Base-by-base conservation (phyloP, 306 rosid genomes). In the Phaseolus lunatus region DNA sequence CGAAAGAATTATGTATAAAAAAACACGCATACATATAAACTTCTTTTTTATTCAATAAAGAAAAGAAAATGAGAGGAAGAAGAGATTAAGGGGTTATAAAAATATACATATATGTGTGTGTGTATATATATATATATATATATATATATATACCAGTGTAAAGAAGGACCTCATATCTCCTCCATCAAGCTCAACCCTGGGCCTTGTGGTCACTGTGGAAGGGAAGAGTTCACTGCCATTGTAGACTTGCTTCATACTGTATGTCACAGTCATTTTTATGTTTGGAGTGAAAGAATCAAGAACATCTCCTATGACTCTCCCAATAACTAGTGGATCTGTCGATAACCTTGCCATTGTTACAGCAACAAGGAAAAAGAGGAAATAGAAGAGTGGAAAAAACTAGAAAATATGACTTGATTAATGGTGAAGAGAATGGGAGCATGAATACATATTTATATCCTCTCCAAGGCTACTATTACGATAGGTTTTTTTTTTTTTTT, bases 241-340 rank as follows among this genome's bases (percentile, higher is more conserved):
- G 76, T 78, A 85, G 75, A 94, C 89, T 79, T 89, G 88, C 83
- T 86, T 94, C 68, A 37, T 80, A 76, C 52, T 86, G 89, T 76
- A 94, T 63, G 85, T 61, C 35, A 91, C 87, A 47, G 49, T 18
- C 90, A 94, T 90, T 67, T 78, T 80, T 4, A 83, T 80, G 75
- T 77, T 84, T 67, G 89, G 50, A 19, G 73, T 94, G 87, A 94
- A 94, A 22, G 52, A 50, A n/a, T 91, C 94, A 72, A 91, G 85
- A 47, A 94, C 98, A 69, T 94, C 98, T 75, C 98, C 98, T 5
- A 94, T 84, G 16, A 94, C 98, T 81, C 91, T 86, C 62, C 94
- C 98, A 39, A 94, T 85, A 49, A 79, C 48, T 9, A 94, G 84
- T 56, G 98, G 92, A 15, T 91, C 92, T 84, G 71, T 33, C 3